Conservation (phyloP, 345 rosid species). For the Ceriops decandra region DNA sequence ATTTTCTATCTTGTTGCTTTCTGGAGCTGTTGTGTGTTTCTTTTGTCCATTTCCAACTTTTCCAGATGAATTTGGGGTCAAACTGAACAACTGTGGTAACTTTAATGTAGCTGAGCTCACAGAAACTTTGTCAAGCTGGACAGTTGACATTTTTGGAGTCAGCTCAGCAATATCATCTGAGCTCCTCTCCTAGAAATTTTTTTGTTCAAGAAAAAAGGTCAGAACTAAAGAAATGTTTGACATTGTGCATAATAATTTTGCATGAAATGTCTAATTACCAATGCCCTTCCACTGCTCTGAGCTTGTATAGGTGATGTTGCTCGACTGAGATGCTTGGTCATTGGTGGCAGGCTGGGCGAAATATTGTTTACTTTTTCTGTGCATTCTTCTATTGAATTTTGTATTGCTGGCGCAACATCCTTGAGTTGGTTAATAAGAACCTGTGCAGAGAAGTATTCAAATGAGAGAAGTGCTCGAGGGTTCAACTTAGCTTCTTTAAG, state of each 20-base stretch:
- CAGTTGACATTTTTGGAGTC: conserved; percentile 59
- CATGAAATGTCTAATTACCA: conserved; percentile 38
- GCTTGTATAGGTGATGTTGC: conserved; percentile 61
- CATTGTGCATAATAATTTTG: conserved; percentile 4
- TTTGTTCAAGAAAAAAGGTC: conserved; percentile 5
- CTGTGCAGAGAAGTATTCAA: conserved; percentile 41
- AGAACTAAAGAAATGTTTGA: not conserved
- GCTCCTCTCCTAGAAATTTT: conserved; percentile 55
- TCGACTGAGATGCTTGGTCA: conserved; percentile 52
- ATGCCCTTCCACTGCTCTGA: conserved; percentile 68
- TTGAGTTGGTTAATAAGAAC: conserved; percentile 91
- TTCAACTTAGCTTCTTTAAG: too few relatives aligned
- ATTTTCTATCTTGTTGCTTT: conserved; percentile 57
- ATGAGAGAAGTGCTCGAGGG: conserved; percentile 7
- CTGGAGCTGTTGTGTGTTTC: conserved; percentile 52
- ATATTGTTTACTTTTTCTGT: conserved; percentile 68
- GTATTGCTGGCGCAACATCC: conserved; percentile 87
- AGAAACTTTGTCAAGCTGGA: conserved; percentile 79
- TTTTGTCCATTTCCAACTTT: conserved; percentile 75
- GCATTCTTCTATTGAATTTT: conserved; percentile 78
- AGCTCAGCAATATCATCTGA: conserved; percentile 65
- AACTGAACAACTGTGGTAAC: conserved; percentile 88
- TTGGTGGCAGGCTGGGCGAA: conserved; percentile 64
- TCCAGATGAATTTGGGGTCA: conserved; percentile 87
- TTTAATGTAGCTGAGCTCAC: conserved; percentile 71